Conservation (phyloP, 164 flowering plant species). For the Brasenia schreberi region DNA sequence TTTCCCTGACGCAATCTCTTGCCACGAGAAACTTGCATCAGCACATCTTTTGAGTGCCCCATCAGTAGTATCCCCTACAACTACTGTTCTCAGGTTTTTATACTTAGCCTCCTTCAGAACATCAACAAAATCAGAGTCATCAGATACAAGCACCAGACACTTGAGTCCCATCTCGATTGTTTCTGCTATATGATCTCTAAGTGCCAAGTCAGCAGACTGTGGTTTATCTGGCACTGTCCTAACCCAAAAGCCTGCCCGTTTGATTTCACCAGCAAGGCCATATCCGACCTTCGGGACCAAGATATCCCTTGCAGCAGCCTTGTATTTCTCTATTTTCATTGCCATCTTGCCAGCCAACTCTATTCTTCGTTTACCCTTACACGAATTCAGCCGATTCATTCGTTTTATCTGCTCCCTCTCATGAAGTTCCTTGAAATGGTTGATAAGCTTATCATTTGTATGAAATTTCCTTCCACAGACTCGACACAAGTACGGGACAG, state of each 20-base stretch:
- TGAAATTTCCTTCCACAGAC: conserved; percentile 79
- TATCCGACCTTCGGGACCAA: conserved; percentile 61
- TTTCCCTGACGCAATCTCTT: conserved; percentile 59
- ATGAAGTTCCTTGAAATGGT: conserved; percentile 71
- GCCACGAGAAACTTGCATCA: conserved; percentile 70
- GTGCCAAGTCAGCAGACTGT: conserved; percentile 55
- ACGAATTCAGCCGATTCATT: conserved; percentile 55
- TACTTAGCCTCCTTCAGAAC: conserved; percentile 59
- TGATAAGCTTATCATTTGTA: conserved; percentile 41
- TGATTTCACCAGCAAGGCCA: conserved; percentile 65
- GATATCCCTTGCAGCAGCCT: conserved; percentile 40
- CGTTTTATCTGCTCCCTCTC: conserved; percentile 69
- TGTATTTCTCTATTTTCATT: conserved; percentile 86
- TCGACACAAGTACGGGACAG: conserved; percentile 38
- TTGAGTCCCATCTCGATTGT: conserved; percentile 52
- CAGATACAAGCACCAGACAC: conserved; percentile 76
- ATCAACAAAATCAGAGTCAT: conserved; percentile 62
- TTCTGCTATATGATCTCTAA: conserved; percentile 63
- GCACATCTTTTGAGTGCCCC: conserved; percentile 70
- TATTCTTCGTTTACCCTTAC: conserved; percentile 50
- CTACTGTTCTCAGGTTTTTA: conserved; percentile 75
- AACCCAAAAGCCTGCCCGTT: conserved; percentile 76
- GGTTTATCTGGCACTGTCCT: conserved; percentile 46
- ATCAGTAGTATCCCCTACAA: conserved; percentile 56
- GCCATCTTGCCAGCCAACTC: conserved; percentile 52